Conservation (phyloP, 768 basidiomycete genomes). For the Xerocomus brunneocitrinus region DNA sequence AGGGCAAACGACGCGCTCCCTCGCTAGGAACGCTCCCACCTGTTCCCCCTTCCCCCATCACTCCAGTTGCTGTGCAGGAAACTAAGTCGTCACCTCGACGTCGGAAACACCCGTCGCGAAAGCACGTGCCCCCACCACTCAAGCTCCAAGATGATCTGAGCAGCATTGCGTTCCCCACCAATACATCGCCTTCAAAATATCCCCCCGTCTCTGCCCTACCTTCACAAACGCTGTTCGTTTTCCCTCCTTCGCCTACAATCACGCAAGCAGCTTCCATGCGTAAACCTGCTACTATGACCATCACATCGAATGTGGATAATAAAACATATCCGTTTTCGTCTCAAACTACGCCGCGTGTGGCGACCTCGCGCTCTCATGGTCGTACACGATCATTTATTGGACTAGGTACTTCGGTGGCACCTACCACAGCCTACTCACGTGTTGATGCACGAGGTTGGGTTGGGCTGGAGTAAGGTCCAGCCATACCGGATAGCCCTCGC, state of each 20-base stretch:
- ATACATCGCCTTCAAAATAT: constrained; percentile 21
- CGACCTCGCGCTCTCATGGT: constrained; percentile 62
- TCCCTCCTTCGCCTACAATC: constrained; percentile 72
- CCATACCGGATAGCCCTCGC: constrained; percentile 1
- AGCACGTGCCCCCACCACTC: constrained; percentile 53
- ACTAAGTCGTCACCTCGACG: constrained; percentile 31
- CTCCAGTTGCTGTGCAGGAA: constrained; percentile 42
- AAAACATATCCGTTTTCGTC: constrained; percentile 51
- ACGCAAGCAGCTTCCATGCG: constrained; percentile 40
- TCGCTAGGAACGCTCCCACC: constrained; percentile 61
- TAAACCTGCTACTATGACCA: constrained; percentile 78
- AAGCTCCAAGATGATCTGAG: constrained; percentile 37
- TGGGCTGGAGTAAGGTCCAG: constrained; percentile 40
- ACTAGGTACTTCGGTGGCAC: constrained; percentile 59
- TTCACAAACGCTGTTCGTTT: constrained; percentile 83
- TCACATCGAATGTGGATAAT: constrained; percentile 56
- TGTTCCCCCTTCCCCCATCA: constrained; percentile 69
- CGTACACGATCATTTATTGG: constrained; percentile 74
- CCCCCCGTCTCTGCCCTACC: constrained; percentile 42
- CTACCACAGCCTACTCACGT: constrained; percentile 77
- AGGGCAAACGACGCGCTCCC: constrained; percentile 56
- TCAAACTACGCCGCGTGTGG: constrained; percentile 62
- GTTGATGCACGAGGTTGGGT: constrained; percentile 84
- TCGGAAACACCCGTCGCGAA: constrained; percentile 51
- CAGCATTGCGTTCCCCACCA: constrained; percentile 25